Evolutionary conservation across 352 stramenopile genomes (phyloP), one percentile per base, ranked within the genome.

Genomic region (Phytopythium kandeliae): DNA sequence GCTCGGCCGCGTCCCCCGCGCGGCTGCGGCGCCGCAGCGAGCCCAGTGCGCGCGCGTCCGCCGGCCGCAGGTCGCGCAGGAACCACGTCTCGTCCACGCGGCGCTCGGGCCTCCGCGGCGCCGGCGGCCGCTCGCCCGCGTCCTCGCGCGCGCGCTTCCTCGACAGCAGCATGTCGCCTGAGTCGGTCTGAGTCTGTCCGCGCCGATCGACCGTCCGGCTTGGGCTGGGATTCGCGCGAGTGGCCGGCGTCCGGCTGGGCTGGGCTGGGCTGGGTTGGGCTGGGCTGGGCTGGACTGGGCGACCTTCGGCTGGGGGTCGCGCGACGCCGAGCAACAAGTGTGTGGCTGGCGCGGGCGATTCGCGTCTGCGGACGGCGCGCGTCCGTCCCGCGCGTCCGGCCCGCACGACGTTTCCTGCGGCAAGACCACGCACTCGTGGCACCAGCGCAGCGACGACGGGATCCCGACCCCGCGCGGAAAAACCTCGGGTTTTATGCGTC

Each of bases 91-190:
- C 59, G 42, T 74, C 62, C 38, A 54, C 50, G 48, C 24, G 42
- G 37, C 52, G 37, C 12, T 35, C 56, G 11, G 62, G 60, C 31
- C 58, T 17, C 17, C 16, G 44, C 30, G 40, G 44, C 17, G 28
- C 44, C 9, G 26, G 44, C 30, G 40, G 44, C 28, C 38, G 16
- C 25, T 12, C 43, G 43, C 4, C 9, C 7, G 16, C 21, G 40
- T n/a, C 17, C 25, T 44, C 67, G 40, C 61, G 69, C 46, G 45
- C 60, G 48, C 72, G 65, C 43, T 84, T 83, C 47, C 75, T 67
- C 6, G 75, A 75, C 37, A 83, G 54, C 60, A 86, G 54, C 68
- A 77, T 74, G 52, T 6, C 13, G 24, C 15, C 2, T 35, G 5
- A 17, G 5, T 25, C 19, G 11, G 24, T 45, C 38, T 31, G 34